phyloP scores from a whole-genome alignment of 78 protist species.

The Protostelium mycophagum region DNA sequence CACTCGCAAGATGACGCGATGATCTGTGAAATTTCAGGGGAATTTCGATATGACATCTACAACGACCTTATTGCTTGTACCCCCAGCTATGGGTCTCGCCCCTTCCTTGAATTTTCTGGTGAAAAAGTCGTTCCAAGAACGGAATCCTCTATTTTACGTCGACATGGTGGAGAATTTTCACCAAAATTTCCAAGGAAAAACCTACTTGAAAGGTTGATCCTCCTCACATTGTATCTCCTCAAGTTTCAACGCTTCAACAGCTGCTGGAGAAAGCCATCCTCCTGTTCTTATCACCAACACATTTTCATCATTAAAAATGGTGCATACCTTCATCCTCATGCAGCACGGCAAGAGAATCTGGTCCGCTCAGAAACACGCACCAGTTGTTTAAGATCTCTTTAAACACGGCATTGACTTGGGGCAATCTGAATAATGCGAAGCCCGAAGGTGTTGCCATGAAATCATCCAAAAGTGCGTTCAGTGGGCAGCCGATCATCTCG shows the following conservation, averaged over 20 bases:
- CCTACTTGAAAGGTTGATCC: no score
- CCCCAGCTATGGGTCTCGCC: neutral
- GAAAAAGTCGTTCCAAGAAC: neutral
- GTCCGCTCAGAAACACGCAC: neutral
- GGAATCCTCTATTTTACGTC: neutral
- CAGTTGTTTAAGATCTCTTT: neutral
- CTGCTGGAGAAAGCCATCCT: neutral
- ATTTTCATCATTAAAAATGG: neutral
- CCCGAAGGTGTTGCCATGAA: neutral
- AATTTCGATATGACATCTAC: neutral
- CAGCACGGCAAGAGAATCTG: no score
- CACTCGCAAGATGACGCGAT: neutral
- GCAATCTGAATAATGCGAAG: neutral
- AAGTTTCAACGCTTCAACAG: neutral
- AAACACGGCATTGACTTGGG: neutral
- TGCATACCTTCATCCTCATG: neutral
- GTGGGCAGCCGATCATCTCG: neutral
- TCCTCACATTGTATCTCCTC: neutral
- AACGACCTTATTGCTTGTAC: neutral
- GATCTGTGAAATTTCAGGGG: neutral
- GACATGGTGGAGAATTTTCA: no score
- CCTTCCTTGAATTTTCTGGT: neutral
- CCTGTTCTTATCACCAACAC: neutral
- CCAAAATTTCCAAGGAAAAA: no score
- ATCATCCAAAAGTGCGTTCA: neutral